Conservation (phyloP, 2,329 filamentous ascomycete species). For the Aspergillus texensis region DNA sequence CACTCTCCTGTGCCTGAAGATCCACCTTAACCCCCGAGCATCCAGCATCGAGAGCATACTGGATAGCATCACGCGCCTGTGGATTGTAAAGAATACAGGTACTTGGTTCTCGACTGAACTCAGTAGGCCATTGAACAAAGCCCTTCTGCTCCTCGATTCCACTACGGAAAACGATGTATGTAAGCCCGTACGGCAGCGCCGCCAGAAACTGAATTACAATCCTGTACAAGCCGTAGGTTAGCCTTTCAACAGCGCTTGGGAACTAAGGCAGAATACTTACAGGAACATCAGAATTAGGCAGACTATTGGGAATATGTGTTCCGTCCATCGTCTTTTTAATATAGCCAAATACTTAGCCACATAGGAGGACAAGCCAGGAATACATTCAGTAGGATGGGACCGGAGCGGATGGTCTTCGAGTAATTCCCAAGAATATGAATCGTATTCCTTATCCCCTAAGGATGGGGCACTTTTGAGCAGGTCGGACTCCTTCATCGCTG, state of each 20-base stretch:
- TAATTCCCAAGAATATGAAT: conserved; percentile 23
- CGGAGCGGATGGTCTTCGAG: conserved; percentile 40
- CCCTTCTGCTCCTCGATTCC: conserved; percentile 8
- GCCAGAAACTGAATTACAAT: conserved; percentile 25
- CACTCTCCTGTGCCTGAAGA: conserved; percentile 27
- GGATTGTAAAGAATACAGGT: conserved; percentile 28
- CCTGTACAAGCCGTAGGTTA: conserved; percentile 10
- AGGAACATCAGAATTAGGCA: conserved; percentile 30
- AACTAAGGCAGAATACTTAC: conserved; percentile 13
- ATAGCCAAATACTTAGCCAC: conserved; percentile 21
- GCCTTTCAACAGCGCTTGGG: background rate
- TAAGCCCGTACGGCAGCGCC: conserved; percentile 21
- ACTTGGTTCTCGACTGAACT: conserved; percentile 14
- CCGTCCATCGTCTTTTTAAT: conserved; percentile 23
- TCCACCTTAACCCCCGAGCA: conserved; percentile 31
- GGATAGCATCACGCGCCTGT: conserved; percentile 23
- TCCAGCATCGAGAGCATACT: conserved; percentile 25
- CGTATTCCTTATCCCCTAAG: conserved; percentile 16
- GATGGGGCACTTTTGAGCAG: conserved; percentile 2
- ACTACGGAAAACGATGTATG: conserved; percentile 18
- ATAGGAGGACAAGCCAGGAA: conserved; percentile 27
- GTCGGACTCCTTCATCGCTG: conserved; percentile 1
- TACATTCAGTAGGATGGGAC: conserved; percentile 33
- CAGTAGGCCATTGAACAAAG: conserved; percentile 18
- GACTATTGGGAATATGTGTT: conserved; percentile 23